Conservation (phyloP, 169 alveolate species). For the Eimeria praecox region DNA sequence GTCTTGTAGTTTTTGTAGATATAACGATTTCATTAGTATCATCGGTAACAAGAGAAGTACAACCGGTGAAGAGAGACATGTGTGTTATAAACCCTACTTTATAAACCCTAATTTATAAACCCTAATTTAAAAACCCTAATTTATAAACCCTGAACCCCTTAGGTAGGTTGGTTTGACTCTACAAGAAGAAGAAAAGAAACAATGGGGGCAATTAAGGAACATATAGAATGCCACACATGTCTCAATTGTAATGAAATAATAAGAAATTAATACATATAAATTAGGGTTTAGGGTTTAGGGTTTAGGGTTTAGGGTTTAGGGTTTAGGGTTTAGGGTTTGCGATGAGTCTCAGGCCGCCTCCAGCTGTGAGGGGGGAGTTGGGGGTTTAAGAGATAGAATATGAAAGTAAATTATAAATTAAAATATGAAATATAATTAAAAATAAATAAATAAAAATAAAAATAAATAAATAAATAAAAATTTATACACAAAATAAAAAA, state of each 20-base stretch:
- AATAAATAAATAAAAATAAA: neutral
- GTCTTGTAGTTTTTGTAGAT: neutral
- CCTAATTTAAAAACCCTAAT: neutral
- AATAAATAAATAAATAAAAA: neutral
- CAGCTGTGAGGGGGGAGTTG: neutral
- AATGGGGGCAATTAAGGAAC: too few species aligned
- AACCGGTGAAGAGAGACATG: conserved; percentile 34
- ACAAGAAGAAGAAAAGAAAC: too few species aligned
- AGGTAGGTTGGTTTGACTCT: too few species aligned
- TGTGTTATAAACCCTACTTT: neutral
- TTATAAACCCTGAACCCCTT: neutral
- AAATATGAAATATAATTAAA: too few species aligned
- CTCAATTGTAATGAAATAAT: too few species aligned
- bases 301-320: conserved; percentile 43
- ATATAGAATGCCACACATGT: too few species aligned
- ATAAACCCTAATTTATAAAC: conserved; percentile 26
- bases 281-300: neutral
- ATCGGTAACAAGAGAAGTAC: conserved; percentile 10
- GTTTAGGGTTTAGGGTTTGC: conserved; percentile 42
- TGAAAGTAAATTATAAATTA: too few species aligned
- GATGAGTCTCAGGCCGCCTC: conserved; percentile 57
- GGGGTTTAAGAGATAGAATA: too few species aligned
- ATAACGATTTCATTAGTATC: neutral
- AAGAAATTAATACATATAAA: neutral
- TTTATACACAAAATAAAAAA: too few species aligned